Evolutionary conservation across 1,284 basidiomycete genomes (phyloP), one percentile per base, ranked within the genome.

Genomic region (Cutaneotrichosporon dermatis): DNA sequence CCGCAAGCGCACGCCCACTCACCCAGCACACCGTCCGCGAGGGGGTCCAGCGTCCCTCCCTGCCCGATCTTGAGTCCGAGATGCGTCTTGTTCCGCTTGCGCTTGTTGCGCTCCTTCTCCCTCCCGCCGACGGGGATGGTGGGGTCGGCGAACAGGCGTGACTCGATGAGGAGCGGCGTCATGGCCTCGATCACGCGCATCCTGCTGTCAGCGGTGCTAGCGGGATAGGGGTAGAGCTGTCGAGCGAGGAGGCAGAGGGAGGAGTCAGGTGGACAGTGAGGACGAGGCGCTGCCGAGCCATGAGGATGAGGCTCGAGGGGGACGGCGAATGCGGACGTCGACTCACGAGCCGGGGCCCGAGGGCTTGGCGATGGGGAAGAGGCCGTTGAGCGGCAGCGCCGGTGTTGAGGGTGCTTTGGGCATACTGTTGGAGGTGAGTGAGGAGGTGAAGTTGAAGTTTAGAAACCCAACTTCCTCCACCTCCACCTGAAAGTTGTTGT

Each of bases 111-210:
- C 51, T 60, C 60, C 25, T 58, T 58, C 35, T 57, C 55, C 34
- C 57, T 48, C n/a, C 25, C 55, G 9, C 50, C 58, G 34, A 45
- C n/a, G 9, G 48, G 41, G 48, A 66, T 66, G 11, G 61, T 68
- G 8, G 72, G 69, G 61, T 77, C 84, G 10, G 88, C 84, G 71
- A 99, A 98, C 6, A 99, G 80, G 15, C 83, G 83, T 1, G 94
- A 98, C 51, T 83, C 83, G 45, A 84, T 81, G 41, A 96, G 79
- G 8, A 99, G 82, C 35, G 84, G 83, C 71, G 97, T 95, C 61
- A 99, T 81, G 60, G 87, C 82, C 73, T 96, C 91, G 55, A 99
- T 84, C 42, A 97, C 77, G 40, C 87, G 82, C 95, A 99, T 99
- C 40, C 92, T 94, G 57, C 8, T 4, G 39, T 40, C 25, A 25